Conservation (phyloP, 208 protist genomes). For the Naegleria lovaniensis region DNA sequence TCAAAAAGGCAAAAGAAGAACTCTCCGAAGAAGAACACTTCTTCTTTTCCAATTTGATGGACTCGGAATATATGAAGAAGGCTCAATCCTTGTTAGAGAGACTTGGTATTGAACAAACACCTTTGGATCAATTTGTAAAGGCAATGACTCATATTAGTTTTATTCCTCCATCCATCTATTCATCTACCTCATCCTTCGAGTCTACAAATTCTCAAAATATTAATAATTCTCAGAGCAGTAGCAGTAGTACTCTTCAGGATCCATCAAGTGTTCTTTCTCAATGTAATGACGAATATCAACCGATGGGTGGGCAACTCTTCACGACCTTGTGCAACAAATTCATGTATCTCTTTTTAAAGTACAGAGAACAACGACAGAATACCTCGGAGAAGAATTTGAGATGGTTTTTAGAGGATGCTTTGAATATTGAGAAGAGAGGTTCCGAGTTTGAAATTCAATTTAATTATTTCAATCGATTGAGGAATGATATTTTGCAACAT, state of each 20-base stretch:
- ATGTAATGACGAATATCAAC: neutral
- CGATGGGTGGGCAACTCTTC: neutral
- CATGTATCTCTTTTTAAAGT: neutral
- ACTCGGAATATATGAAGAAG: neutral
- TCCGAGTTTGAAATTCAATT: neutral
- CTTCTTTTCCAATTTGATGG: neutral
- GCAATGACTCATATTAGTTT: neutral
- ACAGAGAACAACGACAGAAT: neutral
- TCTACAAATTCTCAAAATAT: too few relatives aligned
- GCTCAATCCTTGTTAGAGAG: neutral
- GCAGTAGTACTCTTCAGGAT: neutral
- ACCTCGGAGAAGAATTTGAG: neutral
- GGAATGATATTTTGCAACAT: neutral
- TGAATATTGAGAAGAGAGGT: neutral
- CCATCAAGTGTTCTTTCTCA: neutral
- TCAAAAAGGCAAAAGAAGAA: neutral
- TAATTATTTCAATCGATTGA: constrained; percentile 9
- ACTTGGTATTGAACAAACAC: neutral
- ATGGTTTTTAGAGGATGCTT: constrained; percentile 6
- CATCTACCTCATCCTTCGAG: neutral
- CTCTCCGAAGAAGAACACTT: neutral
- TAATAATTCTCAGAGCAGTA: too few relatives aligned
- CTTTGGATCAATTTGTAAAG: neutral
- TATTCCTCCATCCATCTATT: neutral
- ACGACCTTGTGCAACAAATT: neutral